Evolutionary conservation across 306 rosid species (phyloP), one percentile per base, ranked within the genome.

Genomic region (Cucumis sativus): DNA sequence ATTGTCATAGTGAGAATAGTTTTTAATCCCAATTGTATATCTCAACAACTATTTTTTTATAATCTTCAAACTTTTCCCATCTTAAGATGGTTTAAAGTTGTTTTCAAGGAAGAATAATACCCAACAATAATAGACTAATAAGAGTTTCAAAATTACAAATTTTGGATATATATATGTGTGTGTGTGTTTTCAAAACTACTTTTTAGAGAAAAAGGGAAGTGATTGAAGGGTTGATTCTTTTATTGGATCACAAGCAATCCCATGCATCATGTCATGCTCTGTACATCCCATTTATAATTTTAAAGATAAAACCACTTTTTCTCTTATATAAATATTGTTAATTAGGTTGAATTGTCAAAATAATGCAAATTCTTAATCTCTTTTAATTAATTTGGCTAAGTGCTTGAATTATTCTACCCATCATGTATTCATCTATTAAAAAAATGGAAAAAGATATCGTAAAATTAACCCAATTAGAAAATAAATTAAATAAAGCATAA

Each of bases 191-290:
- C 1, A 69, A 11, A 39, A 39, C 0, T 45, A 45, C 15, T 69
- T 69, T 69, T 0, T 43, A 23, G 23, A 45, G 75, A 69, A 69
- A 69, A 69, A 6, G 11, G 75, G 20, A 43, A 69, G 58, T 45
- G 57, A 45, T 69, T 69, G 23, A 69, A 39, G 37, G 57, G n/a
- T 23, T 37, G 56, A 45, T 69, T 69, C 75, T 69, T 69, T 69
- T 69, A 69, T 69, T 69, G 57, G 75, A 69, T 21, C 10, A 12
- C 75, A 69, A 69, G 58, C 37, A 69, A 69, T 68, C 58, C 75
- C 58, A 45, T 69, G 39, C 58, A 23, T 69, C 56, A 43, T 45
- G 21, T 28, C 30, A 28, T 28, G 30, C 30, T 28, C 1, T 6
- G 4, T 12, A 23, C 55, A 68, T n/a, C 3, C 23, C 39, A 69